phyloP scores from a whole-genome alignment of 306 rosid genomes.

The Casuarina cunninghamiana region DNA sequence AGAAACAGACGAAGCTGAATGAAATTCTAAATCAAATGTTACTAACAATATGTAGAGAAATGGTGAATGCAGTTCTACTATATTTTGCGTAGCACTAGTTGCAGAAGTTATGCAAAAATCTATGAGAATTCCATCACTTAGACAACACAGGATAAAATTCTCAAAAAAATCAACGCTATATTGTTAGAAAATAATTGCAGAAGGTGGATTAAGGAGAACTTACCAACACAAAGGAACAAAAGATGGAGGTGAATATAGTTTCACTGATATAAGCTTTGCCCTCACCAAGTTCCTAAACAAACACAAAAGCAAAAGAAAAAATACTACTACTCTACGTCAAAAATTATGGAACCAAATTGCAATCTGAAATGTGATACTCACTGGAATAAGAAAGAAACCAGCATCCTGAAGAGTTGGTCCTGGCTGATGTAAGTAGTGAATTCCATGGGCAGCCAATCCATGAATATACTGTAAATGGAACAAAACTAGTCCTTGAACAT shows the following conservation, averaged over 20 bases:
- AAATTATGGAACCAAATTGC: not conserved
- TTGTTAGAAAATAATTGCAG: not conserved
- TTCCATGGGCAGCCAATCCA: constrained; percentile 86
- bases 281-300: constrained; percentile 74
- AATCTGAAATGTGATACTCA: constrained; percentile 35
- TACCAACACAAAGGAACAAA: constrained; percentile 72
- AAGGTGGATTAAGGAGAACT: constrained; percentile 9
- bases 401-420: constrained; percentile 81
- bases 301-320: constrained; percentile 6
- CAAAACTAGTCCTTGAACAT: constrained; percentile 14
- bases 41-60: not conserved
- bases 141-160: not conserved
- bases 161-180: not conserved
- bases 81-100: not conserved
- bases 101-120: not conserved
- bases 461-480: constrained; percentile 65
- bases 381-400: constrained; percentile 82
- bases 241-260: constrained; percentile 58
- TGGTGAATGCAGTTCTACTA: not conserved
- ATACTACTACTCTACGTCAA: not conserved
- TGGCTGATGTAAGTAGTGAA: constrained; percentile 86
- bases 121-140: not conserved
- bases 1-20: not conserved
- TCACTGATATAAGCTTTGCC: constrained; percentile 76
- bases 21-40: not conserved